These are phyloP conservation scores for Lachancea thermotolerans DNA, from an alignment of 805 yeast genomes.

Conservation along the genomic window DNA sequence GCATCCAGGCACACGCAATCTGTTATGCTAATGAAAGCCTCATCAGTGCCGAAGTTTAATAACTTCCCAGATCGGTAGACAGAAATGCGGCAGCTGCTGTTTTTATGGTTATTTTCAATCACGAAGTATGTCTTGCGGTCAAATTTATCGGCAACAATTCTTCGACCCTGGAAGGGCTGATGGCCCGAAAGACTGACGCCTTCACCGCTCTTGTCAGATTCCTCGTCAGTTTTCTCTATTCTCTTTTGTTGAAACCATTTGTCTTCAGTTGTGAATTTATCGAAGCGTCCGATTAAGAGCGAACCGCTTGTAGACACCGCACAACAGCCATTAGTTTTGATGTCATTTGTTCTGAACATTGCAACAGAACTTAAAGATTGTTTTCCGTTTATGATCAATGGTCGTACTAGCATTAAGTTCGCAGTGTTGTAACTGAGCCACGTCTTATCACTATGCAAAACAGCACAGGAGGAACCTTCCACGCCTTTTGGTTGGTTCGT, in stretches of 20 bases:
- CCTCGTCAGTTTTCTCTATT: not conserved
- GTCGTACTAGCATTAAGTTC: constrained; percentile 22
- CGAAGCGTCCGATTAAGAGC: constrained; percentile 25
- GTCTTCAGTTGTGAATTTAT: constrained; percentile 14
- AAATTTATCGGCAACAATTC: constrained; percentile 10
- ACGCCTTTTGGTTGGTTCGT: not conserved
- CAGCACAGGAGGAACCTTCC: constrained; percentile 17
- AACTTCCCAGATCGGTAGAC: not conserved
- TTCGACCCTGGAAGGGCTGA: constrained; percentile 9
- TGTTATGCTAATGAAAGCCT: constrained; percentile 2
- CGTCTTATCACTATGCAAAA: constrained; percentile 30
- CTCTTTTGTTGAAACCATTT: constrained; percentile 20
- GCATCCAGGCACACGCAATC: constrained; percentile 15
- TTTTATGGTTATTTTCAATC: constrained; percentile 40
- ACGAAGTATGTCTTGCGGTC: constrained; percentile 33
- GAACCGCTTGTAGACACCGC: constrained; percentile 21
- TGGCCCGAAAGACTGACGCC: not conserved
- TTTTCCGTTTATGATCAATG: constrained; percentile 19
- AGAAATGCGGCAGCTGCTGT: constrained; percentile 11
- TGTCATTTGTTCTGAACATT: constrained; percentile 19
- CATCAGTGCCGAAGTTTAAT: constrained; percentile 3
- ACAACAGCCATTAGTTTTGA: constrained; percentile 26
- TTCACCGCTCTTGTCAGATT: not conserved
- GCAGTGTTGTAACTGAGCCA: constrained; percentile 30
- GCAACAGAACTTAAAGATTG: constrained; percentile 11